These are phyloP conservation scores for Hypholoma fasciculare DNA, from an alignment of 768 basidiomycete species.

Conservation along the genomic window DNA sequence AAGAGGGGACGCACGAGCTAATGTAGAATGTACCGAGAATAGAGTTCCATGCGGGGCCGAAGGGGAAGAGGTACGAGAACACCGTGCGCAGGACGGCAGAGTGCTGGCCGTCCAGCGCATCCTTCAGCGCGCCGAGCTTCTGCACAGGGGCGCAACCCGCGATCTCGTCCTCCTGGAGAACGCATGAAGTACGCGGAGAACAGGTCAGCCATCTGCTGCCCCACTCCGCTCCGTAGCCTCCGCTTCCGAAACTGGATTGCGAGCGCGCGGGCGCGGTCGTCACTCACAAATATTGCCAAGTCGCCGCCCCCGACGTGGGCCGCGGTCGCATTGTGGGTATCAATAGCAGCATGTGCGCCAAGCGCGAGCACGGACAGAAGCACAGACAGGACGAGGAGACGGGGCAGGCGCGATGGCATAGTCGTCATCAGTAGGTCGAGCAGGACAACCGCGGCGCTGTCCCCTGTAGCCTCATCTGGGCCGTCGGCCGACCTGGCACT, in stretches of 20 bases:
- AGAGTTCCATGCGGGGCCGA: constrained; percentile 88
- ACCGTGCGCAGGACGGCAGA: constrained; percentile 79
- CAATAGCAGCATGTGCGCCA: neutral
- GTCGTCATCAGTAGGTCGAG: constrained; percentile 11
- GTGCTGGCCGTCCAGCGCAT: constrained; percentile 57
- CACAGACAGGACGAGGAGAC: constrained; percentile 12
- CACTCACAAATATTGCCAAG: neutral
- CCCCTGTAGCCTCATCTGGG: neutral
- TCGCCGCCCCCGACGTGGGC: neutral
- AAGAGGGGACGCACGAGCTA: constrained; percentile 72
- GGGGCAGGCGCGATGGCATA: constrained; percentile 28
- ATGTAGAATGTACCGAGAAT: constrained; percentile 94
- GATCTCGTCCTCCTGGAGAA: constrained; percentile 39
- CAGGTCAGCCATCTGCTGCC: no score
- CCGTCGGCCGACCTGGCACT: neutral
- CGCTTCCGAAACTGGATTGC: neutral
- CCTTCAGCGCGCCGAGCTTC: constrained; percentile 58
- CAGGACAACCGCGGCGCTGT: neutral
- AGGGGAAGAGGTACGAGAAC: constrained; percentile 84
- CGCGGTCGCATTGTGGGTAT: neutral
- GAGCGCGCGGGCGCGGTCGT: neutral
- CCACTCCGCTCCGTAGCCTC: neutral
- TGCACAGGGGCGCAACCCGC: constrained; percentile 39
- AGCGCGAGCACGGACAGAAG: constrained; percentile 16
- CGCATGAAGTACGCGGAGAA: neutral